Evolutionary conservation across 106 monocot genomes (phyloP).

Genomic region (Dendrobium catenatum): DNA sequence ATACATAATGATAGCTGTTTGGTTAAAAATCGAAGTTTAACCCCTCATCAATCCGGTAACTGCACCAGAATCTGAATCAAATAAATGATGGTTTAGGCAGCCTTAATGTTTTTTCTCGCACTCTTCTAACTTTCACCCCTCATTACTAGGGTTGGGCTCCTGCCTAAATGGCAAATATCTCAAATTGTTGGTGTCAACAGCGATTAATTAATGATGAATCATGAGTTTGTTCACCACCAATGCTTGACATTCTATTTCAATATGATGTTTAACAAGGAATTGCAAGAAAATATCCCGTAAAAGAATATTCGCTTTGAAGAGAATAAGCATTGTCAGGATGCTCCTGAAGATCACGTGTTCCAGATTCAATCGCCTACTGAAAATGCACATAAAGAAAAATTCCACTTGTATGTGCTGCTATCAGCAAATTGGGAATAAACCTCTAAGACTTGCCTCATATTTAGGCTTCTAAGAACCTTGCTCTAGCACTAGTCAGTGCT

Average conservation of each 20-base stretch:
- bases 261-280: too few relatives aligned
- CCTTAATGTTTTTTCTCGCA: background rate
- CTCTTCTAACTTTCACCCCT: background rate
- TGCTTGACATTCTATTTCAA: background rate
- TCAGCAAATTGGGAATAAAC: background rate
- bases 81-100: too few relatives aligned
- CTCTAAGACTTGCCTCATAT: background rate
- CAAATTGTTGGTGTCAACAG: background rate
- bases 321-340: too few relatives aligned
- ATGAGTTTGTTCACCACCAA: background rate
- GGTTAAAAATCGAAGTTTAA: background rate
- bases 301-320: too few relatives aligned
- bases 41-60: background rate
- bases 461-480: background rate
- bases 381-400: too few relatives aligned
- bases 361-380: too few relatives aligned
- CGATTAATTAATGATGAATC: background rate
- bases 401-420: background rate
- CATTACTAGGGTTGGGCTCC: background rate
- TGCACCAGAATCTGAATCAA: too few relatives aligned
- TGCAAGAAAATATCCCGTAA: too few relatives aligned
- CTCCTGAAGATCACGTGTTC: too few relatives aligned
- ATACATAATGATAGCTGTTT: background rate
- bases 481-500: background rate
- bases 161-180: conserved; percentile 1